Percentiles rank a stretch among this genome's conserved stretches.
These are phyloP conservation scores for Henckelia pumila DNA, from an alignment of 257 asterid species.

Conservation along the genomic window DNA sequence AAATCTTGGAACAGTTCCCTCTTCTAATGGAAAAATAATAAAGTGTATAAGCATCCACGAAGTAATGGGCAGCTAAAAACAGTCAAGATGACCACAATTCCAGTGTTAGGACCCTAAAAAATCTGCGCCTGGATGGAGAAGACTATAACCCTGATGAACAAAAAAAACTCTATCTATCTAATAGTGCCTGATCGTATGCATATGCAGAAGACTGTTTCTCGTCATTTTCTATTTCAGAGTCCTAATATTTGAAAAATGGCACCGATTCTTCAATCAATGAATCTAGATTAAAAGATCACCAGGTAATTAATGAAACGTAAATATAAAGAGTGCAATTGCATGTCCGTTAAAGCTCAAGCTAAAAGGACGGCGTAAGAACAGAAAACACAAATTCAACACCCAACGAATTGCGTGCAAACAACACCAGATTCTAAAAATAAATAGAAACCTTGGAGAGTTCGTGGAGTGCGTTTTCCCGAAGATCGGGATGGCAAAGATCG, in stretches of 20 bases:
- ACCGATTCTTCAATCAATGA: background rate
- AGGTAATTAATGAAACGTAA: too few relatives aligned
- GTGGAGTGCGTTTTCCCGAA: slow-evolving; percentile 86
- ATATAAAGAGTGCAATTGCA: too few relatives aligned
- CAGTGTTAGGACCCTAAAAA: background rate
- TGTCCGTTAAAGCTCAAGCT: too few relatives aligned
- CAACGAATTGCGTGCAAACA: background rate
- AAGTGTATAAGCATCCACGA: slow-evolving; percentile 13
- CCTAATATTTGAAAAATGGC: background rate
- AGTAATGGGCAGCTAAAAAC: background rate
- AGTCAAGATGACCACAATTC: background rate
- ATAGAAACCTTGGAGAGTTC: slow-evolving; percentile 77
- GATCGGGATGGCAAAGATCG: slow-evolving; percentile 86
- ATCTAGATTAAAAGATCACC: background rate
- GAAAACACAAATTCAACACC: background rate
- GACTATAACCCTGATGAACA: background rate
- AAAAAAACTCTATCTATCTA: too few relatives aligned
- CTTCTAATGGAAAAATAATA: slow-evolving; percentile 49
- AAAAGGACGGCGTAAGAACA: background rate
- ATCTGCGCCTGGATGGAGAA: background rate
- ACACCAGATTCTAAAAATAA: background rate
- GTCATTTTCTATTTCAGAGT: background rate
- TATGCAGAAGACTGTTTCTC: background rate
- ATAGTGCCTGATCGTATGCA: background rate
- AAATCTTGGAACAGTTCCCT: slow-evolving; percentile 86